phyloP scores from a whole-genome alignment of 2,329 filamentous ascomycete species.

The Fusarium nurragi region DNA sequence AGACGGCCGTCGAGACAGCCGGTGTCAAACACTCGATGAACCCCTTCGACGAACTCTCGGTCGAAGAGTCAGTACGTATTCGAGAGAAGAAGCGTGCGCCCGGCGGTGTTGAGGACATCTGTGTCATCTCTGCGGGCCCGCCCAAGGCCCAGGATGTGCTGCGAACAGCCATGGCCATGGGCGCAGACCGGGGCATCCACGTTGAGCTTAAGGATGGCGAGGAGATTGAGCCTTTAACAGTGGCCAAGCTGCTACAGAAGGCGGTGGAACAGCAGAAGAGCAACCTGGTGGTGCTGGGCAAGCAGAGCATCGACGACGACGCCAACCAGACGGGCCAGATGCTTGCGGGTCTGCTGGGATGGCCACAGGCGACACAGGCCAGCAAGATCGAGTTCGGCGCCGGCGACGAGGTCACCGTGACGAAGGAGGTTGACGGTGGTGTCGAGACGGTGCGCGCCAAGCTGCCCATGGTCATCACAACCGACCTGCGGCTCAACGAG shows the following conservation, averaged over 20 bases:
- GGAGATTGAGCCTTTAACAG: constrained; percentile 86
- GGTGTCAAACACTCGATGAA: constrained; percentile 99
- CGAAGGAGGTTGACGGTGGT: constrained; percentile 93
- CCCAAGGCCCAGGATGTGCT: constrained; percentile 88
- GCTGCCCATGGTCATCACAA: constrained; percentile 93
- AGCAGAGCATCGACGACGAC: constrained; percentile 98
- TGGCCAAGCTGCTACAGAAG: constrained; percentile 87
- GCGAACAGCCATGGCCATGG: constrained; percentile 98
- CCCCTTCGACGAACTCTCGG: constrained; percentile 97
- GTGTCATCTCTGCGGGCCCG: constrained; percentile 87
- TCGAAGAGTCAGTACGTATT: constrained; percentile 95
- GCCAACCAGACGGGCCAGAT: constrained; percentile 97
- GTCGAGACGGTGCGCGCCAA: constrained; percentile 87
- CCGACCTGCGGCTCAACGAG: constrained; percentile 93
- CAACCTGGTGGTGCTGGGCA: constrained; percentile 93
- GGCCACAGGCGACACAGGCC: constrained; percentile 95
- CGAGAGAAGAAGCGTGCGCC: constrained; percentile 83
- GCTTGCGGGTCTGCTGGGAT: constrained; percentile 90
- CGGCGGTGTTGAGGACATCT: constrained; percentile 86
- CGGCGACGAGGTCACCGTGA: constrained; percentile 77
- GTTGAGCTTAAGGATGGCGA: constrained; percentile 81
- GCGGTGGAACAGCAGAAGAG: constrained; percentile 85
- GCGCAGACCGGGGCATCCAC: constrained; percentile 90
- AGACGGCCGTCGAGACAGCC: constrained; percentile 89
- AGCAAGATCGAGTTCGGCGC: constrained; percentile 81